These are phyloP conservation scores for Microbotryum saponariae DNA, from an alignment of 1,284 basidiomycete species.

Conservation along the genomic window DNA sequence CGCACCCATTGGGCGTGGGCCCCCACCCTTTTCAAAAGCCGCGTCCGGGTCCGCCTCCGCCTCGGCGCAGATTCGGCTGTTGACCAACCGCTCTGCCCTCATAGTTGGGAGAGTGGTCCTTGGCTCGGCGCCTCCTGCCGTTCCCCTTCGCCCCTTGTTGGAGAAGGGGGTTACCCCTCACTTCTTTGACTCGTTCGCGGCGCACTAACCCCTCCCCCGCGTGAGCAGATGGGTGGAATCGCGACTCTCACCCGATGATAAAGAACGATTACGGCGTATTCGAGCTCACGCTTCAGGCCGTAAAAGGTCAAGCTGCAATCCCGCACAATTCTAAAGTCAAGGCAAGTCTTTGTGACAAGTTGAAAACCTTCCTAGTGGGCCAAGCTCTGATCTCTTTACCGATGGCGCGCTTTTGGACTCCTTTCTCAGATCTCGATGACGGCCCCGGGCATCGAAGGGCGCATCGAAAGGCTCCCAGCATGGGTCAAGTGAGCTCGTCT, in stretches of 20 bases:
- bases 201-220: background rate
- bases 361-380: background rate
- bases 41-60: too few relatives aligned
- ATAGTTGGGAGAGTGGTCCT: too few relatives aligned
- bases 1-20: too few relatives aligned
- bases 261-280: conserved; percentile 88
- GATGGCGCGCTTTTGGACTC: background rate
- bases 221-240: conserved; percentile 71
- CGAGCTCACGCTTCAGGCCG: conserved; percentile 73
- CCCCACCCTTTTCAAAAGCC: too few relatives aligned
- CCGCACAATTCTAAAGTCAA: conserved; percentile 79
- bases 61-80: too few relatives aligned
- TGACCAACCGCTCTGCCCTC: too few relatives aligned
- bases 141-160: too few relatives aligned
- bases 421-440: conserved; percentile 73
- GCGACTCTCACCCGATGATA: conserved; percentile 72
- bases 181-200: background rate
- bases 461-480: conserved; percentile 82
- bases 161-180: too few relatives aligned
- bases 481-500: conserved; percentile 60
- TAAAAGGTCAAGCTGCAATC: conserved; percentile 67
- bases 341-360: conserved; percentile 41
- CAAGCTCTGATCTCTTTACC: background rate
- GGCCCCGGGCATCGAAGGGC: conserved; percentile 56
- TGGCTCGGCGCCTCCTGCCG: too few relatives aligned